Conservation (phyloP, 1,284 basidiomycete genomes). For the Filobasidium uniguttulatum region DNA sequence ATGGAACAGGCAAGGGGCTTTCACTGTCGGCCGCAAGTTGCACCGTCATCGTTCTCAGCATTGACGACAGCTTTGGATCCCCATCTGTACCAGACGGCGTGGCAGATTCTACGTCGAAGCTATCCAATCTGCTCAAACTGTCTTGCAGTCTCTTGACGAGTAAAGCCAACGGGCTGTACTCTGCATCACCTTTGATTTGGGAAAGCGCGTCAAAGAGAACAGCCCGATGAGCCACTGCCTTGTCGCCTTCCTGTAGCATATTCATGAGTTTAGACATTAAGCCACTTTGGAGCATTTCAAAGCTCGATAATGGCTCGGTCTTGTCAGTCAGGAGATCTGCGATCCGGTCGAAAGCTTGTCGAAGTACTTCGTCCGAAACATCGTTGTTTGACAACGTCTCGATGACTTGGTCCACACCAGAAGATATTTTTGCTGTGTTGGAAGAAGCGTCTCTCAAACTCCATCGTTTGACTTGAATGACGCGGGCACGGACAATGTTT, state of each 20-base stretch:
- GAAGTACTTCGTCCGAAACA: slow-evolving; percentile 47
- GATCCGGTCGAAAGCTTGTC: slow-evolving; percentile 53
- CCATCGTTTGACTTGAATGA: slow-evolving; percentile 62
- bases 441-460: neutral
- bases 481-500: slow-evolving; percentile 72
- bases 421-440: slow-evolving; percentile 29
- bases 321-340: slow-evolving; percentile 64
- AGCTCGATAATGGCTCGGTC: slow-evolving; percentile 69
- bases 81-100: slow-evolving; percentile 23
- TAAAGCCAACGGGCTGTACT: slow-evolving; percentile 51
- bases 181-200: slow-evolving; percentile 42
- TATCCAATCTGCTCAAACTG: slow-evolving; percentile 78
- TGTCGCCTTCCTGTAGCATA: slow-evolving; percentile 58
- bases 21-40: neutral
- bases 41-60: neutral
- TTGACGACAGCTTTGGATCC: neutral
- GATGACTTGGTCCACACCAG: slow-evolving; percentile 46
- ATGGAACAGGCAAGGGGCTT: neutral
- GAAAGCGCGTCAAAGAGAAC: slow-evolving; percentile 62
- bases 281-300: slow-evolving; percentile 87
- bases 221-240: slow-evolving; percentile 45
- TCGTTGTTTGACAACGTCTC: slow-evolving; percentile 46
- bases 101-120: slow-evolving; percentile 83
- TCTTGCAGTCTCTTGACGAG: slow-evolving; percentile 91
- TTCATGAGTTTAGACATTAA: slow-evolving; percentile 74